phyloP scores from a whole-genome alignment of 164 flowering plant genomes.

The Cinnamomum micranthum region DNA sequence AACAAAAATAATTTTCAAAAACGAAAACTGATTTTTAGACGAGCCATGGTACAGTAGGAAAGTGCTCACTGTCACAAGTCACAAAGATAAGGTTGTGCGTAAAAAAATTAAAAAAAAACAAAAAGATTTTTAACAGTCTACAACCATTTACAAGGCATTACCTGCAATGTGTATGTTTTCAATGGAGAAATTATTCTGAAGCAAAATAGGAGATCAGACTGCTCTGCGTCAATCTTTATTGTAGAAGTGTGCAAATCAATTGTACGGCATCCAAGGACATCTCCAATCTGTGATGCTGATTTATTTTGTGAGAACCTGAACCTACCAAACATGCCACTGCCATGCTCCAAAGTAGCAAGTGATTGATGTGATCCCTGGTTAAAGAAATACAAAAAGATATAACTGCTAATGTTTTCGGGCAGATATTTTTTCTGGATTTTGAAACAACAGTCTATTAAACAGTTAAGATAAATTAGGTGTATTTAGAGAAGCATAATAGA shows the following conservation, averaged over 20 bases:
- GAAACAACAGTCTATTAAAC: background rate
- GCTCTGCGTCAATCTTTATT: conserved; percentile 88
- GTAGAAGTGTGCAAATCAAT: conserved; percentile 76
- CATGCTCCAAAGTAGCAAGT: conserved; percentile 39
- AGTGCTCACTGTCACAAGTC: too few species aligned
- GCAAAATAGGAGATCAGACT: conserved; percentile 81
- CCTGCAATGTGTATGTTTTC: conserved; percentile 87
- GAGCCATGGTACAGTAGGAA: too few species aligned
- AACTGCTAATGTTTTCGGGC: background rate
- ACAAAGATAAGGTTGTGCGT: too few species aligned
- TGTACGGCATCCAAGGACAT: conserved; percentile 48
- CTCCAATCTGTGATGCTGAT: conserved; percentile 48
- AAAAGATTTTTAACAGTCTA: background rate
- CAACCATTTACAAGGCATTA: conserved; percentile 7
- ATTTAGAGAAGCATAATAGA: too few species aligned
- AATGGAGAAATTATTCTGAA: conserved; percentile 82
- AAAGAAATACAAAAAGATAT: conserved; percentile 1
- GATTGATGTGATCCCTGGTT: conserved; percentile 52
- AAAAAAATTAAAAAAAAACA: too few species aligned
- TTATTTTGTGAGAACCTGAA: conserved; percentile 61
- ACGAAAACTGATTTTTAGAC: too few species aligned
- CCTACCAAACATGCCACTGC: conserved; percentile 74
- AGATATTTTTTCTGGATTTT: background rate
- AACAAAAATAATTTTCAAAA: too few species aligned
- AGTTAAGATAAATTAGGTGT: background rate